Conservation (phyloP, 768 basidiomycete genomes). For the Leucosporidium scottii region DNA sequence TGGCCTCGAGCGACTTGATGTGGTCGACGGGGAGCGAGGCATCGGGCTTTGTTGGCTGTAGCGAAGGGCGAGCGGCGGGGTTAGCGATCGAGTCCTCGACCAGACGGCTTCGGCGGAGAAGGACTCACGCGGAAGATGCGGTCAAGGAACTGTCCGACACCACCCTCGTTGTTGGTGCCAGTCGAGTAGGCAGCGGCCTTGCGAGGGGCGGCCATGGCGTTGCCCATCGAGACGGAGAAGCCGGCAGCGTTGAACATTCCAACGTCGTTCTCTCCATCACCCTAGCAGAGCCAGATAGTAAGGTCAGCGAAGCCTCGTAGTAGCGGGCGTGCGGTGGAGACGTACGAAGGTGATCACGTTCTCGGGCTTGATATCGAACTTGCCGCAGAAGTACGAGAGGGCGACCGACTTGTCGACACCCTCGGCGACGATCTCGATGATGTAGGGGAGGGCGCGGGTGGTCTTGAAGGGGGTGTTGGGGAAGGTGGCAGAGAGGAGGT, state of each 20-base stretch:
- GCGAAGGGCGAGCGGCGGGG: neutral
- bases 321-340: neutral
- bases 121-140: conserved; percentile 22
- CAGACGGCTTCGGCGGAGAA: neutral
- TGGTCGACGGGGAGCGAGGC: neutral
- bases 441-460: conserved; percentile 35
- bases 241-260: conserved; percentile 31
- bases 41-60: conserved; percentile 1
- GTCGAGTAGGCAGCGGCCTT: conserved; percentile 25
- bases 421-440: conserved; percentile 34
- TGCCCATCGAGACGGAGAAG: conserved; percentile 29
- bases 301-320: neutral
- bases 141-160: conserved; percentile 34
- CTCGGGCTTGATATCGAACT: conserved; percentile 30
- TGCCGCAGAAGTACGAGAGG: conserved; percentile 33
- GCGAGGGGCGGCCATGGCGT: conserved; percentile 32
- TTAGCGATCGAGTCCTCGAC: neutral
- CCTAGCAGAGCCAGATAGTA: neutral
- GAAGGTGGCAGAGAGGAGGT: conserved; percentile 30
- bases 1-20: conserved; percentile 4
- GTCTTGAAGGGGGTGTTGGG: conserved; percentile 30
- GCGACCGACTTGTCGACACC: conserved; percentile 35
- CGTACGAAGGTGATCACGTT: conserved; percentile 31
- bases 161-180: conserved; percentile 33
- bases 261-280: conserved; percentile 34